A percentile compares a stretch with the other conserved stretches of the same genome.
Conservation (phyloP, 768 basidiomycete genomes). For the Hysterangium stoloniferum region DNA sequence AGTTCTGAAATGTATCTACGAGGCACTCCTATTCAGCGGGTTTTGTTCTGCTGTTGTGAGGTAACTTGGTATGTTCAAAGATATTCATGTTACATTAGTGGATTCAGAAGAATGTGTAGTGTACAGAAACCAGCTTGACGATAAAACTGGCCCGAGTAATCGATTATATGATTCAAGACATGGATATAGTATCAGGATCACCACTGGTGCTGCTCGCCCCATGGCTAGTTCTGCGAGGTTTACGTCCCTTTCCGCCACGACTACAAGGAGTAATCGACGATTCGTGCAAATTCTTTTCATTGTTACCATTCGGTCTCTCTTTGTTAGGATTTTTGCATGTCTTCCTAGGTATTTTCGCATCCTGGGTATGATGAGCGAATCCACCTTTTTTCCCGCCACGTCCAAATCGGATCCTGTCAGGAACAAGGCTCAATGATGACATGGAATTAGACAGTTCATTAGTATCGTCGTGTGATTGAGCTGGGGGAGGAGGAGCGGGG, state of each 20-base stretch:
- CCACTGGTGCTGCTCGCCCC: background rate
- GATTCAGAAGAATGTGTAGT: too few species aligned
- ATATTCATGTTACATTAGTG: too few species aligned
- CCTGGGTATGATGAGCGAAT: slow-evolving; percentile 23
- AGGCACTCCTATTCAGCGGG: too few species aligned
- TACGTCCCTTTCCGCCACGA: background rate
- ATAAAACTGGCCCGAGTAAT: too few species aligned
- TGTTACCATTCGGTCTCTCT: background rate
- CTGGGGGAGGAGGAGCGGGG: background rate
- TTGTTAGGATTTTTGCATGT: background rate
- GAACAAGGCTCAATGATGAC: slow-evolving; percentile 50
- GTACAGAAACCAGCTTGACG: too few species aligned
- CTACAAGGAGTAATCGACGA: too few species aligned
- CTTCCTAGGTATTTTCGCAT: background rate
- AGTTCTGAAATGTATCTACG: too few species aligned
- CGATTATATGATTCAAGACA: too few species aligned
- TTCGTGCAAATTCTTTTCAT: background rate
- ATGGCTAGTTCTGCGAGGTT: background rate
- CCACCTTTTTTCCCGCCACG: slow-evolving; percentile 55
- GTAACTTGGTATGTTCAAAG: too few species aligned
- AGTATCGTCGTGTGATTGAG: slow-evolving; percentile 17
- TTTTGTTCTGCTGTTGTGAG: too few species aligned
- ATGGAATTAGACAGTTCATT: slow-evolving; percentile 39
- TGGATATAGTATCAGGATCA: background rate
- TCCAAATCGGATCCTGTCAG: slow-evolving; percentile 64